Conservation (phyloP, 306 rosid species). For the Pachyrhizus erosus region DNA sequence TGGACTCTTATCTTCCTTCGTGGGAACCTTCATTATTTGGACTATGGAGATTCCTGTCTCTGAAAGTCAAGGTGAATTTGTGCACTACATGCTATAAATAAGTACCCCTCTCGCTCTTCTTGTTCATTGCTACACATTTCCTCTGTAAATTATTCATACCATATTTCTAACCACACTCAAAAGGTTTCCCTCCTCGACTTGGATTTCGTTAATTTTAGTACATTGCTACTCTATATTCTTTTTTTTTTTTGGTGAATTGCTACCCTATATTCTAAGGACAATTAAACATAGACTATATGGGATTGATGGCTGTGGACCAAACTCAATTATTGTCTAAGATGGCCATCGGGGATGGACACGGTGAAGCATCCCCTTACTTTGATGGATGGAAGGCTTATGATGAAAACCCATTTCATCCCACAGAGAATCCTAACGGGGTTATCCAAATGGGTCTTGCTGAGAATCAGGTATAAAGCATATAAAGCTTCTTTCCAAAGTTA, state of each 20-base stretch:
- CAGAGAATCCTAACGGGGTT: constrained; percentile 68
- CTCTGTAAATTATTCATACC: not conserved
- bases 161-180: not conserved
- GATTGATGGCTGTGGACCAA: constrained; percentile 33
- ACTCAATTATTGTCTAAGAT: constrained; percentile 68
- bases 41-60: not conserved
- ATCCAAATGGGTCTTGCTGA: constrained; percentile 98
- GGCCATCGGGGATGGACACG: constrained; percentile 80
- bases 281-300: constrained; percentile 13
- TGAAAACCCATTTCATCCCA: constrained; percentile 65
- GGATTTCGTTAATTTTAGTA: constrained; percentile 10
- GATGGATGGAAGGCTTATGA: constrained; percentile 96
- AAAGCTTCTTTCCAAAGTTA: not conserved
- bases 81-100: not conserved
- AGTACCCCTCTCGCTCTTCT: not conserved
- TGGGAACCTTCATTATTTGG: constrained; percentile 10
- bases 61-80: constrained; percentile 19
- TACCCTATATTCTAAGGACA: not conserved
- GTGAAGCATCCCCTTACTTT: constrained; percentile 74
- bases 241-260: not conserved
- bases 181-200: not conserved
- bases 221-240: not conserved
- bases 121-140: constrained; percentile 1
- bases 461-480: constrained; percentile 60
- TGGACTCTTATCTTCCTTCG: not conserved